Evolutionary conservation across 305 asterid genomes (phyloP).

Genomic region (Solanum hybrid): DNA sequence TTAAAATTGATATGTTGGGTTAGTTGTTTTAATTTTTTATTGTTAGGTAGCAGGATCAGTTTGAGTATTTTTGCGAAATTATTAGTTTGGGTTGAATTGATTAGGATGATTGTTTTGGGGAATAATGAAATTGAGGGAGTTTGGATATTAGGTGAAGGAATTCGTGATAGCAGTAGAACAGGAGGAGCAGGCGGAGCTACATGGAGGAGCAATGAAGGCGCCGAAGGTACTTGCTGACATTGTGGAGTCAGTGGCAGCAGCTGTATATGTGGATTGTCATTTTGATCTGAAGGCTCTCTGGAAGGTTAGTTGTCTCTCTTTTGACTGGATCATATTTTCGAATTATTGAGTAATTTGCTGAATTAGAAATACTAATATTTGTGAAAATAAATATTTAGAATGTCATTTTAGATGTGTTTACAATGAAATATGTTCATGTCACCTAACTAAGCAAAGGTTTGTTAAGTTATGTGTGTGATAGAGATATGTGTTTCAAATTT

Average conservation of each 20-base stretch:
- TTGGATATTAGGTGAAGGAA: constrained; percentile 44
- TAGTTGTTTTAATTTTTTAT: neutral
- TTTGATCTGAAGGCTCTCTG: constrained; percentile 19
- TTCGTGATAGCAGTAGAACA: constrained; percentile 41
- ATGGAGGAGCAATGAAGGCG: constrained; percentile 77
- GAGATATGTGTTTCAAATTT: neutral
- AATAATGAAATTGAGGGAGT: neutral
- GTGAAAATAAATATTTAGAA: neutral
- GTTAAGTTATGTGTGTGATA: neutral
- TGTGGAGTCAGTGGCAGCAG: constrained; percentile 33
- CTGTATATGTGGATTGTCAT: constrained; percentile 31
- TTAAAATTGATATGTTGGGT: neutral
- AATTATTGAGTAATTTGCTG: neutral
- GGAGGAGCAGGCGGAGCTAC: constrained; percentile 42
- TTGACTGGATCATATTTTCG: neutral
- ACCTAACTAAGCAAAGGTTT: neutral
- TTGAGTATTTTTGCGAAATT: neutral
- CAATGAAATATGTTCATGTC: neutral
- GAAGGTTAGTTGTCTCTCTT: constrained; percentile 17
- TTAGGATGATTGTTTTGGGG: neutral
- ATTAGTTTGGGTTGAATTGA: neutral
- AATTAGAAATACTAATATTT: neutral
- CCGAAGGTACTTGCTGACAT: constrained; percentile 58
- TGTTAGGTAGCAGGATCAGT: neutral
- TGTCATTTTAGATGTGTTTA: neutral